A percentile compares a stretch with the other conserved stretches of the same genome.
Conservation (phyloP, 805 yeast species). For the Vanderwaltozyma yarrowii region DNA sequence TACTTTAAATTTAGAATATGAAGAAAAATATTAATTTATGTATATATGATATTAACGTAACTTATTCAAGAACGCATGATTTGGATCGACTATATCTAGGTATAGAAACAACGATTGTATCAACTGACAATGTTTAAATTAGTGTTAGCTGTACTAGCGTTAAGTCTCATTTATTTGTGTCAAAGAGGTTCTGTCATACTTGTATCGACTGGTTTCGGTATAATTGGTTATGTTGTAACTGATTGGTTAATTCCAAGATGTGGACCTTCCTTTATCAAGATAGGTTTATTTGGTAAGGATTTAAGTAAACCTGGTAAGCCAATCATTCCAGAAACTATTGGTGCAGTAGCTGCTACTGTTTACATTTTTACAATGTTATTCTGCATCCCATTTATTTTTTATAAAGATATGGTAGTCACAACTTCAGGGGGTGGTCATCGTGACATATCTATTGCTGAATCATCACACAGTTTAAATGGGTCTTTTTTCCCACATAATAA, state of each 20-base stretch:
- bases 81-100: no score
- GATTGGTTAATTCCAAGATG: conserved; percentile 56
- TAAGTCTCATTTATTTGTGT: conserved; percentile 8
- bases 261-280: conserved; percentile 53
- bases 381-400: conserved; percentile 81
- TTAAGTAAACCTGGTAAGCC: conserved; percentile 68
- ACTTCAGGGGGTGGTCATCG: conserved; percentile 53
- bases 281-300: conserved; percentile 83
- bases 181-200: conserved; percentile 16
- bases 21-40: no score
- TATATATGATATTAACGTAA: no score
- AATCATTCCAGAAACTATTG: conserved; percentile 80
- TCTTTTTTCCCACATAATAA: conserved; percentile 63
- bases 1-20: no score
- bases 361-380: conserved; percentile 73
- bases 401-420: conserved; percentile 53
- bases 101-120: no score
- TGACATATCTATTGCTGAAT: conserved; percentile 9
- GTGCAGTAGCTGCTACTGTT: conserved; percentile 77
- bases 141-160: background rate
- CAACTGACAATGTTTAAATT: conserved; percentile 4
- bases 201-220: conserved; percentile 55
- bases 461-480: conserved; percentile 2
- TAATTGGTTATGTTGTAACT: conserved; percentile 56
- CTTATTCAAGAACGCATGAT: no score